A percentile compares a stretch with the other conserved stretches of the same genome.
Conservation (phyloP, 2,329 filamentous ascomycete genomes). For the Diaporthe vexans region DNA sequence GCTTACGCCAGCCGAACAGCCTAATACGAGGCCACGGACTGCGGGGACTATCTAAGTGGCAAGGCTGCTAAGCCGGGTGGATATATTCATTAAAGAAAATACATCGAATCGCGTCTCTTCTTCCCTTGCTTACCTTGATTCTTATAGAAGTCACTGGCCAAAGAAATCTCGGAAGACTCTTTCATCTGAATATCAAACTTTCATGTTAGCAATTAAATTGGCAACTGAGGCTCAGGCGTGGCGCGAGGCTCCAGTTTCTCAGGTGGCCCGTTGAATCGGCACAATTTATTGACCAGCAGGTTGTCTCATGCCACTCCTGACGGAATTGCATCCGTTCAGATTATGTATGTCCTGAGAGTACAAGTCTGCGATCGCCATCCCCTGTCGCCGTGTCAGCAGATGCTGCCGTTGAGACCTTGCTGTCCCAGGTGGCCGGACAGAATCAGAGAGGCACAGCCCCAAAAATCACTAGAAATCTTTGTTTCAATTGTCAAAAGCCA, state of each 20-base stretch:
- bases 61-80: conserved; percentile 28
- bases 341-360: rapidly evolving
- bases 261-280: neutral
- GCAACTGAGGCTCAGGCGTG: neutral
- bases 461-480: neutral
- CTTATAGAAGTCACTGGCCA: too few species aligned
- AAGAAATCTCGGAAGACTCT: neutral
- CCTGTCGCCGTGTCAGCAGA: neutral
- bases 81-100: neutral
- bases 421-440: neutral
- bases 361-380: too few species aligned
- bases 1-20: neutral
- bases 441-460: neutral
- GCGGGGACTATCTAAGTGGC: conserved; percentile 37
- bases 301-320: neutral
- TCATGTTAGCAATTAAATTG: neutral
- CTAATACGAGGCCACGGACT: conserved; percentile 6
- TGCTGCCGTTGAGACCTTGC: neutral
- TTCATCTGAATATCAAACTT: neutral
- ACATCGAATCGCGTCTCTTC: neutral
- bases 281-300: neutral
- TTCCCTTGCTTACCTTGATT: too few species aligned
- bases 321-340: neutral
- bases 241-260: conserved; percentile 11
- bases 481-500: conserved; percentile 20